These are phyloP conservation scores for Paramecium caudatum DNA, from an alignment of 73 alveolate species.

Conservation along the genomic window DNA sequence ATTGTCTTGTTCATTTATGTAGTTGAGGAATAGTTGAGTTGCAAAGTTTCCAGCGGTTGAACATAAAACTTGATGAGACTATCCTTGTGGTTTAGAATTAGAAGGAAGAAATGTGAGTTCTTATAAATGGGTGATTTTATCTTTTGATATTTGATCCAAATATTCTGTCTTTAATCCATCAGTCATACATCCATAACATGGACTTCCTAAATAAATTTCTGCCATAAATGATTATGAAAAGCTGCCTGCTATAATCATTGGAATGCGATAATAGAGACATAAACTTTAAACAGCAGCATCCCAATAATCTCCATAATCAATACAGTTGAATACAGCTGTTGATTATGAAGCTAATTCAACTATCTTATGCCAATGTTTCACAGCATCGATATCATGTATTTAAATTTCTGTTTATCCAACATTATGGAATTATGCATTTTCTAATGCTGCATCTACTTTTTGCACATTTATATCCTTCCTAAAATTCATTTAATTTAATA, in stretches of 20 bases:
- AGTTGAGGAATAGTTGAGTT: constrained; percentile 69
- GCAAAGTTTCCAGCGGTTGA: constrained; percentile 81
- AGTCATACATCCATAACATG: constrained; percentile 82
- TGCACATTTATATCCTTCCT: constrained; percentile 81
- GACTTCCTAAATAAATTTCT: constrained; percentile 79
- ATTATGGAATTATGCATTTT: constrained; percentile 76
- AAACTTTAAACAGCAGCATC: constrained; percentile 88
- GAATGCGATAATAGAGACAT: constrained; percentile 76
- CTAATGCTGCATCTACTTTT: constrained; percentile 82
- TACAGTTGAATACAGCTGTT: constrained; percentile 87
- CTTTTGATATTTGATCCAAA: constrained; percentile 77
- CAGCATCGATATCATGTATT: constrained; percentile 81
- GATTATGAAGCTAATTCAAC: constrained; percentile 79
- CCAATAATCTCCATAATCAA: constrained; percentile 92
- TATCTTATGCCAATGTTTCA: constrained; percentile 81
- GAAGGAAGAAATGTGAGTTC: constrained; percentile 81
- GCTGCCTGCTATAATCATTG: constrained; percentile 86
- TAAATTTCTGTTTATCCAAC: constrained; percentile 77
- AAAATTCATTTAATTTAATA: background rate
- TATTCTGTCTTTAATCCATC: constrained; percentile 78
- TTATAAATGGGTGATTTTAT: constrained; percentile 56
- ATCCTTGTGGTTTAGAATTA: constrained; percentile 85
- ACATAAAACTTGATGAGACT: constrained; percentile 82
- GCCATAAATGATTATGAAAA: constrained; percentile 82
- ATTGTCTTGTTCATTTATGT: constrained; percentile 1